phyloP scores from a whole-genome alignment of 2,329 filamentous ascomycete species.

The Acrocalymma vagum region DNA sequence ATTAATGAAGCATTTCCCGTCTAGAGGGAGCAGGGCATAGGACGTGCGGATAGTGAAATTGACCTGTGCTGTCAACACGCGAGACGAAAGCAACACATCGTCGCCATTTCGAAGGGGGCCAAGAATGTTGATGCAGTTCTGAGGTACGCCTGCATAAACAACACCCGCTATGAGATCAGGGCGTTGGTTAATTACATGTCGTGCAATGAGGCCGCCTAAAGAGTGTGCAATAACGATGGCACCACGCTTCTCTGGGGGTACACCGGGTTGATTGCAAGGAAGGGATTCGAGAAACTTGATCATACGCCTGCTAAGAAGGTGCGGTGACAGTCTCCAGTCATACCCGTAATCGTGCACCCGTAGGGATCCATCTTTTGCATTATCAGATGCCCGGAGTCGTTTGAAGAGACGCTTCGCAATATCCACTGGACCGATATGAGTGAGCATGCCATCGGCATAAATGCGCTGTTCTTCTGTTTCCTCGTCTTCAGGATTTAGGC shows the following conservation, averaged over 20 bases:
- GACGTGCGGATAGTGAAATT: slow-evolving; percentile 91
- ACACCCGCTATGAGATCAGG: slow-evolving; percentile 89
- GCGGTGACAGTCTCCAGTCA: slow-evolving; percentile 90
- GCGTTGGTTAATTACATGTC: slow-evolving; percentile 84
- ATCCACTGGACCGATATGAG: slow-evolving; percentile 90
- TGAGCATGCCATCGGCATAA: slow-evolving; percentile 86
- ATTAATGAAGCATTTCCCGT: slow-evolving; percentile 88
- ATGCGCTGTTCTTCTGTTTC: slow-evolving; percentile 84
- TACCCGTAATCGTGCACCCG: slow-evolving; percentile 92
- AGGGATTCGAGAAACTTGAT: slow-evolving; percentile 76
- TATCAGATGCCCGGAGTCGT: slow-evolving; percentile 76
- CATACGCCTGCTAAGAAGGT: slow-evolving; percentile 76
- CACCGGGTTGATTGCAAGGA: slow-evolving; percentile 73
- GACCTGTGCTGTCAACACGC: slow-evolving; percentile 88
- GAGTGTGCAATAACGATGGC: slow-evolving; percentile 87
- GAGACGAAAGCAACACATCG: slow-evolving; percentile 86
- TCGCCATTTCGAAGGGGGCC: slow-evolving; percentile 93
- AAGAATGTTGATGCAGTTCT: slow-evolving; percentile 89
- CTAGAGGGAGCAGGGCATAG: slow-evolving; percentile 84
- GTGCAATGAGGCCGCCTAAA: slow-evolving; percentile 85
- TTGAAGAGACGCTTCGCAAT: slow-evolving; percentile 85
- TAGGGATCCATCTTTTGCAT: slow-evolving; percentile 74
- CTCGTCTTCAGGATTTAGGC: slow-evolving; percentile 82
- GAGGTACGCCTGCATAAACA: slow-evolving; percentile 83
- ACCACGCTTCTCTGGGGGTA: slow-evolving; percentile 66